Percentiles rank a stretch among this genome's conserved stretches.
These are phyloP conservation scores for Baudoinia panamericana DNA, from an alignment of 495 filamentous ascomycete genomes.

Conservation along the genomic window DNA sequence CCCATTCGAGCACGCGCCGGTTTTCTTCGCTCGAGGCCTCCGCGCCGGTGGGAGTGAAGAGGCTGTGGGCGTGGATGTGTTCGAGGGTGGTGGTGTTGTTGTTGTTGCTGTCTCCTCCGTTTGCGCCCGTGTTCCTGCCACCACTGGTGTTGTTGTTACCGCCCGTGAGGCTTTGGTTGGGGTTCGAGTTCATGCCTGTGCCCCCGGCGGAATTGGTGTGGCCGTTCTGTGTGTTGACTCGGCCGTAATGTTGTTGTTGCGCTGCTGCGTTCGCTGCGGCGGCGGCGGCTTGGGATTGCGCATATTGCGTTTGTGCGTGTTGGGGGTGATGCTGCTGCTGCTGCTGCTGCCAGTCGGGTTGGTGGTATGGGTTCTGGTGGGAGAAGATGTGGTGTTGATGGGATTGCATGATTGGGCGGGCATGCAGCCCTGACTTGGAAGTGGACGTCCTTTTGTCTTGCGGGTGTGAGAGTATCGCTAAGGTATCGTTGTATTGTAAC, in stretches of 20 bases:
- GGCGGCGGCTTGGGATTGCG: constrained; percentile 47
- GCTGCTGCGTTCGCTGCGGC: constrained; percentile 48
- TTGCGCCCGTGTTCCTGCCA: constrained; percentile 10
- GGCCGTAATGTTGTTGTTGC: constrained; percentile 37
- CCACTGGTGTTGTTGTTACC: constrained; percentile 3
- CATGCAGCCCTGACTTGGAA: too few species aligned
- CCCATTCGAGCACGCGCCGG: constrained; percentile 78
- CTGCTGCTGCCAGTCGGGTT: constrained; percentile 48
- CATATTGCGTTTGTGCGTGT: constrained; percentile 38
- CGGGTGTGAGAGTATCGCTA: too few species aligned
- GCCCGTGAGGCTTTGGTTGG: too few species aligned
- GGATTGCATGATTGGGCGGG: constrained; percentile 9
- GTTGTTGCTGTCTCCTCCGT: constrained; percentile 21
- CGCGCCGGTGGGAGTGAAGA: constrained; percentile 32
- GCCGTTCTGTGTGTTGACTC: constrained; percentile 53
- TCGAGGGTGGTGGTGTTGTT: not conserved
- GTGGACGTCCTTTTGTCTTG: too few species aligned
- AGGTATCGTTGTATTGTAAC: too few species aligned
- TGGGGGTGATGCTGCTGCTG: constrained; percentile 47
- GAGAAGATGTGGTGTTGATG: constrained; percentile 48
- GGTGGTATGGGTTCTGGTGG: constrained; percentile 73
- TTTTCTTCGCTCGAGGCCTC: constrained; percentile 82
- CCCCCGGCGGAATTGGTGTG: constrained; percentile 30
- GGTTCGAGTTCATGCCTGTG: too few species aligned
- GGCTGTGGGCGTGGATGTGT: constrained; percentile 23